These are phyloP conservation scores for Acrocalymma vagum DNA, from an alignment of 2,329 filamentous ascomycete species.

Conservation along the genomic window DNA sequence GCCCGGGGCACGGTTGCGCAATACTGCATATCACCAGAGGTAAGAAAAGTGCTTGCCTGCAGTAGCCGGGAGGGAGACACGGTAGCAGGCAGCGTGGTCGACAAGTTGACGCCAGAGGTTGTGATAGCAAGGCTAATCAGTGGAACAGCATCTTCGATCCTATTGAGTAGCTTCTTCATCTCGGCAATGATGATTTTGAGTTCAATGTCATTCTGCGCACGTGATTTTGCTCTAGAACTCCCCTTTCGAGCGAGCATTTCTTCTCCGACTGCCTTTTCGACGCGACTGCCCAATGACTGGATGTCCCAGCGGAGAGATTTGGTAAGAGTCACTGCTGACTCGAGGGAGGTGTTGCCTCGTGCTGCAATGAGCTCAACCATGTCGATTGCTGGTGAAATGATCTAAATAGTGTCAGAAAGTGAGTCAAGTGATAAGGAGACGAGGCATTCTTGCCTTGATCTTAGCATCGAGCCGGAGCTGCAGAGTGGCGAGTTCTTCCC, in stretches of 20 bases:
- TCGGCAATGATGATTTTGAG: conserved; percentile 75
- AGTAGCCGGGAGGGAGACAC: conserved; percentile 91
- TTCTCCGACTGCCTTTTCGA: conserved; percentile 73
- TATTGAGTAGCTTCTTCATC: conserved; percentile 76
- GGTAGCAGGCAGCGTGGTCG: conserved; percentile 78
- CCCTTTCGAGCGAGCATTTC: conserved; percentile 62
- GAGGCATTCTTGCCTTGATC: conserved; percentile 73
- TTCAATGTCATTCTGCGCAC: conserved; percentile 68
- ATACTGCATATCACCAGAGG: conserved; percentile 85
- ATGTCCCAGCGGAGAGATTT: conserved; percentile 87
- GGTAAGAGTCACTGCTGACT: conserved; percentile 84
- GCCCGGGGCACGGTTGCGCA: conserved; percentile 68
- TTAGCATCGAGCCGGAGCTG: conserved; percentile 83
- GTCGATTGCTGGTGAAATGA: conserved; percentile 89
- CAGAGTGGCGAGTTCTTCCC: conserved; percentile 75
- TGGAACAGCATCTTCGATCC: conserved; percentile 91
- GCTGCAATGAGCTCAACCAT: conserved; percentile 89
- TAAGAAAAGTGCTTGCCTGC: conserved; percentile 92
- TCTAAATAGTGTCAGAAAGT: conserved; percentile 55
- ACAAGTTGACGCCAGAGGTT: conserved; percentile 87
- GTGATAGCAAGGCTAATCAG: conserved; percentile 93
- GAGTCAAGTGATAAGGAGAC: no score
- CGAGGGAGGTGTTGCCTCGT: conserved; percentile 79
- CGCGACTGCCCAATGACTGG: conserved; percentile 76
- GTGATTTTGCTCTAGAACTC: conserved; percentile 57